These are phyloP conservation scores for Arbutus unedo DNA, from an alignment of 148 eudicot genomes.

Conservation along the genomic window DNA sequence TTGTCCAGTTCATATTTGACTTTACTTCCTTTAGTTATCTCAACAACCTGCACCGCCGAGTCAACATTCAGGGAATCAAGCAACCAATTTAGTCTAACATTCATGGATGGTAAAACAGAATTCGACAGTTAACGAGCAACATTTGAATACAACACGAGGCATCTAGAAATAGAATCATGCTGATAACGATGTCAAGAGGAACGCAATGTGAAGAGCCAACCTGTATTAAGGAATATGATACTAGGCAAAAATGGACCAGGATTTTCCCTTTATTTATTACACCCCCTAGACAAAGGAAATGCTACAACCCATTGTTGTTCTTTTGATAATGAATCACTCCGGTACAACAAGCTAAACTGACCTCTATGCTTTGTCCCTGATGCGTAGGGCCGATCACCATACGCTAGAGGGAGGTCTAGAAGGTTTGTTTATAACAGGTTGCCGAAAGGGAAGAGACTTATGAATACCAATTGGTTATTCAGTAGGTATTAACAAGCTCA, in stretches of 20 bases:
- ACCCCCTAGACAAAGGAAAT: no score
- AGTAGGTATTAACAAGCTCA: neutral
- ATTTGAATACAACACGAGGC: neutral
- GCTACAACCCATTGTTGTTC: no score
- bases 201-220: neutral
- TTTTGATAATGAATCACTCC: no score
- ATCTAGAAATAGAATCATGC: neutral
- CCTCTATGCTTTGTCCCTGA: no score
- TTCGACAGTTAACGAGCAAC: constrained; percentile 7
- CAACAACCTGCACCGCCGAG: constrained; percentile 54
- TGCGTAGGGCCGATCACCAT: no score
- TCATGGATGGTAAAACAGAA: neutral
- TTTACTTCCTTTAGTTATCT: constrained; percentile 84
- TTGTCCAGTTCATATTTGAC: constrained; percentile 95
- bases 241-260: neutral
- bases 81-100: neutral
- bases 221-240: neutral
- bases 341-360: no score
- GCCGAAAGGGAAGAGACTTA: neutral
- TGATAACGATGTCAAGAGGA: neutral
- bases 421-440: neutral
- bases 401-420: no score
- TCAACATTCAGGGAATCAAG: neutral
- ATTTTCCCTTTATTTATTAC: neutral
- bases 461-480: no score